Percentiles rank a stretch among this genome's conserved stretches.
These are phyloP conservation scores for Podospora didyma DNA, from an alignment of 495 filamentous ascomycete genomes.

Conservation along the genomic window DNA sequence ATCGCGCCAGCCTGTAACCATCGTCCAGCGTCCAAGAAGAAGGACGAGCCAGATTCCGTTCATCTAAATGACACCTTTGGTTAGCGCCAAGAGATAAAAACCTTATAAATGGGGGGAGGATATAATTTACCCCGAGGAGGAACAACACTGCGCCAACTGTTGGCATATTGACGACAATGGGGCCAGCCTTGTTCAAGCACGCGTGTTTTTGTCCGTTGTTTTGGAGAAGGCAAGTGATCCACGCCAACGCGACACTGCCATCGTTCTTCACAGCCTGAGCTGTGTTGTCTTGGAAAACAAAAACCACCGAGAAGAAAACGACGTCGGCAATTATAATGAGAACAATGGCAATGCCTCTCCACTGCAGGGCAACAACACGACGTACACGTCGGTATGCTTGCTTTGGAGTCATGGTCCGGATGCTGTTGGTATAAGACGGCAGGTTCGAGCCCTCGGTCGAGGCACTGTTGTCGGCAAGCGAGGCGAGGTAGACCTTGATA, in stretches of 20 bases:
- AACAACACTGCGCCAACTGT: constrained; percentile 78
- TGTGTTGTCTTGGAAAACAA: constrained; percentile 77
- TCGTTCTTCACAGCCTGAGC: constrained; percentile 53
- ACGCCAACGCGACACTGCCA: constrained; percentile 47
- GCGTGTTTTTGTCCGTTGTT: constrained; percentile 57
- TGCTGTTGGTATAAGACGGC: constrained; percentile 74
- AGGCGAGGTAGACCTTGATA: constrained; percentile 86
- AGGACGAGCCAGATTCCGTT: constrained; percentile 83
- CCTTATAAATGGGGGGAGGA: neutral
- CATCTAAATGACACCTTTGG: constrained; percentile 40
- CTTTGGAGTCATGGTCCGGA: constrained; percentile 77
- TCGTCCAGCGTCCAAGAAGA: constrained; percentile 73
- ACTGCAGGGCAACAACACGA: constrained; percentile 87
- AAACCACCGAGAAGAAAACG: constrained; percentile 86
- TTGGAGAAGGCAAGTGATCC: constrained; percentile 66
- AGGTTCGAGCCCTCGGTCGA: constrained; percentile 68
- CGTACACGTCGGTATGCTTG: constrained; percentile 84
- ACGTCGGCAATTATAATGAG: constrained; percentile 84
- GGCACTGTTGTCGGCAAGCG: constrained; percentile 67
- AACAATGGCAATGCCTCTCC: constrained; percentile 85
- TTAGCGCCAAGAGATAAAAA: constrained; percentile 8
- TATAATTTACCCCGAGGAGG: constrained; percentile 64
- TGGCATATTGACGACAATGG: constrained; percentile 63
- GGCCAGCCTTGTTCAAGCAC: constrained; percentile 57
- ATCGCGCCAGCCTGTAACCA: constrained; percentile 80